A percentile compares a stretch with the other conserved stretches of the same genome.
These are phyloP conservation scores for Aspergillus flavus DNA, from an alignment of 2,329 filamentous ascomycete species.

Conservation along the genomic window DNA sequence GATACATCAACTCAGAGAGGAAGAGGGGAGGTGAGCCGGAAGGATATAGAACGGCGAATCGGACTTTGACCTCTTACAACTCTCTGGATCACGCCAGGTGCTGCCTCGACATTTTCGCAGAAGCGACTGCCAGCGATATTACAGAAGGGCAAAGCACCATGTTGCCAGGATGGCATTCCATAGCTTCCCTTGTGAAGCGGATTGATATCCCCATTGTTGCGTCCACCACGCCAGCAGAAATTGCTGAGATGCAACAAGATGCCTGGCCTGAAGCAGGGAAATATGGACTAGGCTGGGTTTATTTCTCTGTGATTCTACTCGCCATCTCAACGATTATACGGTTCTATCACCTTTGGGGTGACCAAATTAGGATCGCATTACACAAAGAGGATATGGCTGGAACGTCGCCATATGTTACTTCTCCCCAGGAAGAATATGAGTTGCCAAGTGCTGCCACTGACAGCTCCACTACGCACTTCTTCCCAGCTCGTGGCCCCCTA, in stretches of 20 bases:
- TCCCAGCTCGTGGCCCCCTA: conserved; percentile 64
- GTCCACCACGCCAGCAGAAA: conserved; percentile 57
- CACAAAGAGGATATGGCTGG: conserved; percentile 80
- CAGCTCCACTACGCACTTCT: conserved; percentile 72
- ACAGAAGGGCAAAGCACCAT: conserved; percentile 5
- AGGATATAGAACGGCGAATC: not conserved
- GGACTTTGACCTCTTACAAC: not conserved
- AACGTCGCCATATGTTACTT: conserved; percentile 55
- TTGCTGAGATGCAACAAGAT: conserved; percentile 64
- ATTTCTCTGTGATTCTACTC: conserved; percentile 77
- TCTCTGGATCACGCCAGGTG: not conserved
- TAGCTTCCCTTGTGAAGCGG: conserved; percentile 46
- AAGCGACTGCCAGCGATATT: not conserved
- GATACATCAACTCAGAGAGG: not conserved
- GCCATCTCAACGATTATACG: conserved; percentile 68
- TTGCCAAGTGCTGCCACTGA: conserved; percentile 61
- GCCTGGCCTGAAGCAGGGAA: conserved; percentile 82
- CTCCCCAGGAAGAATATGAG: conserved; percentile 63
- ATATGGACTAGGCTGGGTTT: conserved; percentile 85
- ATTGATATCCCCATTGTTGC: conserved; percentile 60
- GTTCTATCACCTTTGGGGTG: conserved; percentile 87
- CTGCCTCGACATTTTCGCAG: not conserved
- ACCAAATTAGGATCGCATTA: conserved; percentile 86
- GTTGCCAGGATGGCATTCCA: conserved; percentile 21
- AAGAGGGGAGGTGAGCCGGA: not conserved